These are phyloP conservation scores for Austroboletus novae-zelandiae DNA, from an alignment of 1,284 basidiomycete genomes.

Conservation along the genomic window DNA sequence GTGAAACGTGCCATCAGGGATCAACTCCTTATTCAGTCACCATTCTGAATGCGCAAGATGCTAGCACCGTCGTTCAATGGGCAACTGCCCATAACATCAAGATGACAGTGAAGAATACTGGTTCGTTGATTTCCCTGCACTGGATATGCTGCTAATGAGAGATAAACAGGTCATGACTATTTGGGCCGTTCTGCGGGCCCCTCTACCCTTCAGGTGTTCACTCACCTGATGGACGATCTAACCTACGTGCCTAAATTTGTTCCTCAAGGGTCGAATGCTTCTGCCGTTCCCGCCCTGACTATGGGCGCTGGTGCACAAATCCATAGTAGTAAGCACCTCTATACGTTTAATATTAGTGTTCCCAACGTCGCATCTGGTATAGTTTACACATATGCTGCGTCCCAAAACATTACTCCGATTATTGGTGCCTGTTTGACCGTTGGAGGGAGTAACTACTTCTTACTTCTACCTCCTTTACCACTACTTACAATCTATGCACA, in stretches of 20 bases:
- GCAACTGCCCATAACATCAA: conserved; percentile 23
- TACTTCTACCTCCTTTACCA: no score
- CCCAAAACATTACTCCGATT: conserved; percentile 12
- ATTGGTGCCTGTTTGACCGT: conserved; percentile 20
- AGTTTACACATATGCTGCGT: conserved; percentile 17
- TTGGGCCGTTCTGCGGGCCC: conserved; percentile 22
- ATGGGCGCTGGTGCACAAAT: conserved; percentile 20
- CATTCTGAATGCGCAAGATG: conserved; percentile 20
- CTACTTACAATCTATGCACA: not conserved
- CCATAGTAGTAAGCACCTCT: conserved; percentile 10
- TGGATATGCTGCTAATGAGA: no score
- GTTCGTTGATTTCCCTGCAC: conserved; percentile 1
- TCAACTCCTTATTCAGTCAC: conserved; percentile 18
- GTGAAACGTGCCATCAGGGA: conserved; percentile 17
- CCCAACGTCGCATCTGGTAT: not conserved
- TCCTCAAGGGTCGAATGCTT: conserved; percentile 16
- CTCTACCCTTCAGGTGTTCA: conserved; percentile 24
- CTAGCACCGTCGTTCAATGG: conserved; percentile 20
- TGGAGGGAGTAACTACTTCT: conserved; percentile 10
- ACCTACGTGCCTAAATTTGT: conserved; percentile 21
- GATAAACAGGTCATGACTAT: conserved; percentile 19
- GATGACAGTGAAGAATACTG: conserved; percentile 25
- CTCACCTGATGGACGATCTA: conserved; percentile 15
- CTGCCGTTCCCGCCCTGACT: conserved; percentile 16
- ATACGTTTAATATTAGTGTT: not conserved